Base-by-base conservation (phyloP, 176 grass and related monocot species). In the Luzula sylvatica region DNA sequence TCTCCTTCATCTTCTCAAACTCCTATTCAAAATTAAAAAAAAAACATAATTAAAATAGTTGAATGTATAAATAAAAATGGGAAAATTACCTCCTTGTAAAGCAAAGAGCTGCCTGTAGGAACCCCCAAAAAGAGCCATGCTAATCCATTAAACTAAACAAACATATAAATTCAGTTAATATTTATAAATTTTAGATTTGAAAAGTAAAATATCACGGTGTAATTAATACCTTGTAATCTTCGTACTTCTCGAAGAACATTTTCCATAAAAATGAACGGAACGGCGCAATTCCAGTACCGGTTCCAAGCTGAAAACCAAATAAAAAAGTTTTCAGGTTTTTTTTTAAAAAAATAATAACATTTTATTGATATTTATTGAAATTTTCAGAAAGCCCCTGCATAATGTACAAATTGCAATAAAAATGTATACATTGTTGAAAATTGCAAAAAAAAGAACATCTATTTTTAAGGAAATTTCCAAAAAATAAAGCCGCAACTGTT, bases 91-190 rank as follows among this genome's bases (percentile, higher is more conserved):
- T 96, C 90, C 32, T 64, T 71, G 81, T 89, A 96, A 25, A 96
- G 90, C 74, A 89, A 56, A 2, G 90, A 76, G 40, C 81, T 96
- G 15, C 71, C 74, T 7, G 90, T 96, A 0, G 84, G 90, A 28
- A 96, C 90, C 51, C 90, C 90, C 80, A 96, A 61, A 71, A 96
- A 96, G 40, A 96, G 90, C 90, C 90, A 96, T 43, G 74, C 80
- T 0, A 96, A 62, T 38, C 90, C 90, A 7, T 86, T 89, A 71
- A 96, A 96, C 90, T 96, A 71, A 44, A 77, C 35, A 87, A 15
- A 38, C 35, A 47, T 14, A 82, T 16, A 48, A 14, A 23, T 18
- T 4, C 46, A 40, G 28, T 29, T 35, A 35, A 35, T 35, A 35
- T 35, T 35, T 35, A 35, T 35, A 35, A 35, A 35, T 7, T 35